Evolutionary conservation across 164 flowering plant species (phyloP), one percentile per base, ranked within the genome.

Genomic region (Annona squamosa): DNA sequence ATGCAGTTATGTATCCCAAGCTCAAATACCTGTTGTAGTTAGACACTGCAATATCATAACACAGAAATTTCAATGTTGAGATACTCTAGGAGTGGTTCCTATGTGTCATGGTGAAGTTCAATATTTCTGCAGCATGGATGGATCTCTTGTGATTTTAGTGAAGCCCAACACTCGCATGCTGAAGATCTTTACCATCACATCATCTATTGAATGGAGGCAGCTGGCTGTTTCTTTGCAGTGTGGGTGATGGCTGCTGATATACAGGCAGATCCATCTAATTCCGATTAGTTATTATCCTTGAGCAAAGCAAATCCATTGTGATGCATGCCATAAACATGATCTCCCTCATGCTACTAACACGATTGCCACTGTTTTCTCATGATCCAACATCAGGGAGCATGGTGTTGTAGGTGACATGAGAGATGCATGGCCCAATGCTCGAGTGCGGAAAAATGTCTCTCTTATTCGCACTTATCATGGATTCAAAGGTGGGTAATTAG

Each of bases 361-460:
- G 70, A 4, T 70, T 70, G 72, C 63, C 57, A 41, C 65, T 73
- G 52, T 42, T 52, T 26, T 17, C 56, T 16, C 56, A 7, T 45
- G 37, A 46, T 52, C 56, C 52, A 47, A 45, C 70, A 17, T 43
- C 88, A 94, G 99, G 76, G 99, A 92, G 83, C 97, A 92, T 76
- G 99, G 99, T 48, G 97, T 86, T 44, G 86, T 94, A 4, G 99
- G 99, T 67, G 99, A 92, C 77, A 89, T 94, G 99, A 88, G 97
- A 77, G 99, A 94, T 83, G 90, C 89, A 66, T 94, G 99, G 99
- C 92, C 95, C 43, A 91, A 74, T 84, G 92, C 97, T 61, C 92
- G 99, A 52, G 86, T 87, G 71, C 86, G 97, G 80, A 94, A 94
- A 75, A 94, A 94, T 72, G 88, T 86, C 9, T 88, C 97, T 2